Conservation (phyloP, 768 basidiomycete genomes). For the Porpolomopsis calyptriformis region DNA sequence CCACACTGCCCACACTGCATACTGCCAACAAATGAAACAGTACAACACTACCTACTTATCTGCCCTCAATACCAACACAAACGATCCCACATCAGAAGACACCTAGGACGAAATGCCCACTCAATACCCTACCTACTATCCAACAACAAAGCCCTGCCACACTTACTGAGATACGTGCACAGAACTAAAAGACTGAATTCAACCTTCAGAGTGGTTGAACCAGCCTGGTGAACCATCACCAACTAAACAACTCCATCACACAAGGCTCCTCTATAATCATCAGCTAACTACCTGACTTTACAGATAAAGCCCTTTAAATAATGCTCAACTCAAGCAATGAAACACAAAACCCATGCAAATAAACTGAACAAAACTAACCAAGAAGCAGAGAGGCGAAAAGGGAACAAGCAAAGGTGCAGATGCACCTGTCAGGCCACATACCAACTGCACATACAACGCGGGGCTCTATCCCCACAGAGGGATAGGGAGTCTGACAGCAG, state of each 20-base stretch:
- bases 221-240: not conserved
- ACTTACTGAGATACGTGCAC: not conserved
- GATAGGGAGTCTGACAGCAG: not conserved
- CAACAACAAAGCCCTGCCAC: not conserved
- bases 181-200: not conserved
- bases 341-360: not conserved
- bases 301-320: not conserved
- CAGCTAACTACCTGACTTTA: not conserved
- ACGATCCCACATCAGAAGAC: not conserved
- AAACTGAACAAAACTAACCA: not conserved
- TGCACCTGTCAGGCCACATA: not conserved
- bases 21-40: slow-evolving; percentile 21
- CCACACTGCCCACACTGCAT: slow-evolving; percentile 21
- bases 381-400: not conserved
- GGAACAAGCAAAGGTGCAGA: not conserved
- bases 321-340: not conserved
- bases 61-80: slow-evolving; percentile 18
- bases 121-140: not conserved
- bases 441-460: not conserved
- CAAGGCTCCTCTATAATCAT: not conserved
- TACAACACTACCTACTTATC: slow-evolving; percentile 19
- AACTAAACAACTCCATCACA: not conserved
- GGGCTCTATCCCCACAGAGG: not conserved
- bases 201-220: not conserved
- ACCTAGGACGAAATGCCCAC: not conserved